phyloP scores from a whole-genome alignment of 345 rosid species.

The Populus davidiana region DNA sequence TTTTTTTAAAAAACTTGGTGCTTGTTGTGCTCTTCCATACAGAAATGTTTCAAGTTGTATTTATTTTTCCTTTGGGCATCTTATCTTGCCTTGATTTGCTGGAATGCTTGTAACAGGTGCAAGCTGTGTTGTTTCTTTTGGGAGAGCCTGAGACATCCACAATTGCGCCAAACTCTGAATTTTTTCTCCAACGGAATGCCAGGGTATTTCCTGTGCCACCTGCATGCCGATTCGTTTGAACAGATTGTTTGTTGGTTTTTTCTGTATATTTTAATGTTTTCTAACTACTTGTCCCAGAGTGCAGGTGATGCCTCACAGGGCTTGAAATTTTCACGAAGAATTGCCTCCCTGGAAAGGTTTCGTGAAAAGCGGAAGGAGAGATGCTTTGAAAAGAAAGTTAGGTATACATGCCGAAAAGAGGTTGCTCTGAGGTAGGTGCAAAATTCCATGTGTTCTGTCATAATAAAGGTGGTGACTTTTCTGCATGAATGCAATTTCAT shows the following conservation, averaged over 20 bases:
- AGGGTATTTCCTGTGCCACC: conserved; percentile 19
- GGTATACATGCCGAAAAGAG: conserved; percentile 42
- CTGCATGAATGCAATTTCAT: not conserved
- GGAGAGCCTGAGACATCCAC: conserved; percentile 38
- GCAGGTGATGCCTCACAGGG: conserved; percentile 30
- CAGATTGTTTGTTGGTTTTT: not conserved
- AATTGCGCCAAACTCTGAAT: conserved; percentile 27
- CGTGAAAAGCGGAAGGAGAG: conserved; percentile 50
- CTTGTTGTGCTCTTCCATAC: not conserved
- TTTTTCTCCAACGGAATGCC: conserved; percentile 28
- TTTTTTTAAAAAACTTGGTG: not conserved
- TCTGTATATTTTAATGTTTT: not conserved
- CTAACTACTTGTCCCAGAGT: conserved; percentile 24
- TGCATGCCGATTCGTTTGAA: not conserved
- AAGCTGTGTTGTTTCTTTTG: conserved; percentile 44
- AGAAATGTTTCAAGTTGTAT: not conserved
- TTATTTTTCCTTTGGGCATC: conserved; percentile 34
- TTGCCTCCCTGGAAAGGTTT: conserved; percentile 41
- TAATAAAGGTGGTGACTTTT: conserved; percentile 10
- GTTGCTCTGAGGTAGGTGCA: conserved; percentile 40
- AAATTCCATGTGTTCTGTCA: not conserved
- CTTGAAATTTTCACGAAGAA: conserved; percentile 41
- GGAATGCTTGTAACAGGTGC: conserved; percentile 32
- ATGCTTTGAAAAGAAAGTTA: conserved; percentile 46
- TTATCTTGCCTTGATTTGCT: conserved; percentile 20